Evolutionary conservation across 2,329 filamentous ascomycete genomes (phyloP).

Genomic region (Amauroascus verrucosus): DNA sequence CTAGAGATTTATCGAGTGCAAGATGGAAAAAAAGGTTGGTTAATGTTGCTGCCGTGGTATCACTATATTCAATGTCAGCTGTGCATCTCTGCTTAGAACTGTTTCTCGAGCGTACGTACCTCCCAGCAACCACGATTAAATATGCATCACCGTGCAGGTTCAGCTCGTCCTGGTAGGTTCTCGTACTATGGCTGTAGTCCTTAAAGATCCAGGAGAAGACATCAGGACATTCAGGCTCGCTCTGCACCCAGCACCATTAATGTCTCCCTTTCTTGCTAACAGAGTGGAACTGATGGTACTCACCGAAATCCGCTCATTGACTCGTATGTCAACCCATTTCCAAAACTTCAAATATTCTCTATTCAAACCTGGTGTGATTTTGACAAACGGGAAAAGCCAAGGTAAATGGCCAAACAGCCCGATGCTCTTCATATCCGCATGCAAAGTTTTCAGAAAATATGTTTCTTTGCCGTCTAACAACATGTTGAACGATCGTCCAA

Average conservation of each 20-base stretch:
- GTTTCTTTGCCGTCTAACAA: slow-evolving; percentile 18
- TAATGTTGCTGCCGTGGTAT: slow-evolving; percentile 28
- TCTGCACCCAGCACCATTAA: slow-evolving; percentile 13
- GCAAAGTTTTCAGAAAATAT: slow-evolving; percentile 18
- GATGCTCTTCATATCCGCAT: slow-evolving; percentile 16
- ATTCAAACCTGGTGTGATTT: background rate
- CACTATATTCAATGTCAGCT: no score
- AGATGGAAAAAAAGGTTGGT: slow-evolving; percentile 27
- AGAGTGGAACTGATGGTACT: background rate
- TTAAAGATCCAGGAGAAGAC: background rate
- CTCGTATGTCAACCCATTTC: background rate
- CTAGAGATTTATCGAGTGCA: slow-evolving; percentile 15
- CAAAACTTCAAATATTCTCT: slow-evolving; percentile 1
- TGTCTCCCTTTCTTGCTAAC: slow-evolving; percentile 15
- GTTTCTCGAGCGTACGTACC: background rate
- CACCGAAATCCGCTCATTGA: slow-evolving; percentile 14
- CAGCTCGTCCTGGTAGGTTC: background rate
- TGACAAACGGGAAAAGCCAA: slow-evolving; percentile 8
- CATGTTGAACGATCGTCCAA: slow-evolving; percentile 32
- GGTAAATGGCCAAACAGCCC: slow-evolving; percentile 19
- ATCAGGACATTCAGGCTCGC: background rate
- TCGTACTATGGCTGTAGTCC: background rate
- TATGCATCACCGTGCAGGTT: background rate
- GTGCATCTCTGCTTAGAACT: slow-evolving; percentile 4
- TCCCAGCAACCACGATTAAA: background rate